A percentile compares a stretch with the other conserved stretches of the same genome.
Conservation (phyloP, 306 rosid genomes). For the Glycyrrhiza uralensis region DNA sequence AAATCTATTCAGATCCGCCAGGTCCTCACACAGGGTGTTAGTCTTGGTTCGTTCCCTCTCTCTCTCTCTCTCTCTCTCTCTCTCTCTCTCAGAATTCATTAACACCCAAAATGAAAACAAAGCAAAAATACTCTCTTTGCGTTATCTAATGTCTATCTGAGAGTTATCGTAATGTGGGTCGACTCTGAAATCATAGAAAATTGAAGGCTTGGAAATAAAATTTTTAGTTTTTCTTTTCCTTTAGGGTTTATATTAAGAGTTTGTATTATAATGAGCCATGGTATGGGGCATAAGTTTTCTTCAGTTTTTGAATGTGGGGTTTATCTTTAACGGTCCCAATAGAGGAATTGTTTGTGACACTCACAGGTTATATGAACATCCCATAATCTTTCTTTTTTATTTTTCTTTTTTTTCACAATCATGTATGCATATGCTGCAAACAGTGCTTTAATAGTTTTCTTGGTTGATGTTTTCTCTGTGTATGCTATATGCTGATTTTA, state of each 20-base stretch:
- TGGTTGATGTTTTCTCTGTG: not conserved
- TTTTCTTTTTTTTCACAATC: no score
- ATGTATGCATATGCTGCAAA: not conserved
- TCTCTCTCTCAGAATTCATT: not conserved
- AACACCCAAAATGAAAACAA: not conserved
- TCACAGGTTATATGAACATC: no score
- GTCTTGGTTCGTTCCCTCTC: constrained; percentile 62
- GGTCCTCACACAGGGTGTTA: constrained; percentile 69
- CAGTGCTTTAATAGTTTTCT: not conserved
- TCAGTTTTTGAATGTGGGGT: not conserved
- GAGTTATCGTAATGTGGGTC: not conserved
- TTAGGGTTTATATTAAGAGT: not conserved
- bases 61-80: not conserved
- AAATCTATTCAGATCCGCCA: constrained; percentile 90
- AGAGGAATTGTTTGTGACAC: not conserved
- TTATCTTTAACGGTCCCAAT: not conserved
- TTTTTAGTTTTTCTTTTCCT: not conserved
- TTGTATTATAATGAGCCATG: not conserved
- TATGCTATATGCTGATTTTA: not conserved
- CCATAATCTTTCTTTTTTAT: no score
- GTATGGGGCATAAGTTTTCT: not conserved
- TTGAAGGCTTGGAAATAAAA: not conserved
- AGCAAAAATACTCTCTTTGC: not conserved
- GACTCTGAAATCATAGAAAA: not conserved
- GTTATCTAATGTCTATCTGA: not conserved